Evolutionary conservation across 2,329 filamentous ascomycete species (phyloP).

Genomic region (Fusarium sp.): DNA sequence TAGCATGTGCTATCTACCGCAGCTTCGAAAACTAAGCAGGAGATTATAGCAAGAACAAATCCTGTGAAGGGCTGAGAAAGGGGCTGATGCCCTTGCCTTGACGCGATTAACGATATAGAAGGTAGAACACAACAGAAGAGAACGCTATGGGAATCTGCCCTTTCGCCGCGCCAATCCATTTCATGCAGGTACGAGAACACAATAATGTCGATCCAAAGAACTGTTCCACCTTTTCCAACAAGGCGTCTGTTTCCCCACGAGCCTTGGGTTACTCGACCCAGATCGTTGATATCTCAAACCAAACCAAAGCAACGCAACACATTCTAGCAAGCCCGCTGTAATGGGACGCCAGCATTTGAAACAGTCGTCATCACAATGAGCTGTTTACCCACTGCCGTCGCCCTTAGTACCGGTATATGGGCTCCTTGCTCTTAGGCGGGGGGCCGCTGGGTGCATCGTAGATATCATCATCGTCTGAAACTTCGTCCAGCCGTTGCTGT

Average conservation of each 20-base stretch:
- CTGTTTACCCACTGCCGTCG: background rate
- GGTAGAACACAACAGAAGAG: slow-evolving; percentile 37
- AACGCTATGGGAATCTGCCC: slow-evolving; percentile 47
- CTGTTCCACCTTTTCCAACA: slow-evolving; percentile 27
- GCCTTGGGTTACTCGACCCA: background rate
- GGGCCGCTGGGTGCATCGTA: slow-evolving; percentile 54
- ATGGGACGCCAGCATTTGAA: background rate
- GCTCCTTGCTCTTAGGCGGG: slow-evolving; percentile 57
- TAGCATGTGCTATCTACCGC: background rate
- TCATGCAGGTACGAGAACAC: slow-evolving; percentile 39
- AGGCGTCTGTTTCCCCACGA: slow-evolving; percentile 5
- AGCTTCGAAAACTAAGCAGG: background rate
- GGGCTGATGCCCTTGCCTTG: slow-evolving; percentile 21
- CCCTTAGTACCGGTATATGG: slow-evolving; percentile 54
- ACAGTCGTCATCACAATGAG: background rate
- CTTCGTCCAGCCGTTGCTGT: slow-evolving; percentile 46
- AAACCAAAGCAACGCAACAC: slow-evolving; percentile 10
- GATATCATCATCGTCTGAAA: slow-evolving; percentile 57
- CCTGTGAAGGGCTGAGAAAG: background rate
- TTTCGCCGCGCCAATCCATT: slow-evolving; percentile 46
- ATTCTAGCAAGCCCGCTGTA: background rate
- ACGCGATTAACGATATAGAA: slow-evolving; percentile 23
- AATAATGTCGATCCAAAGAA: slow-evolving; percentile 34
- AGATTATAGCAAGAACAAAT: background rate
- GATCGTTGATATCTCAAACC: slow-evolving; percentile 4